Evolutionary conservation across 83 land plant species (phyloP).

Genomic region (Larix sibirica): DNA sequence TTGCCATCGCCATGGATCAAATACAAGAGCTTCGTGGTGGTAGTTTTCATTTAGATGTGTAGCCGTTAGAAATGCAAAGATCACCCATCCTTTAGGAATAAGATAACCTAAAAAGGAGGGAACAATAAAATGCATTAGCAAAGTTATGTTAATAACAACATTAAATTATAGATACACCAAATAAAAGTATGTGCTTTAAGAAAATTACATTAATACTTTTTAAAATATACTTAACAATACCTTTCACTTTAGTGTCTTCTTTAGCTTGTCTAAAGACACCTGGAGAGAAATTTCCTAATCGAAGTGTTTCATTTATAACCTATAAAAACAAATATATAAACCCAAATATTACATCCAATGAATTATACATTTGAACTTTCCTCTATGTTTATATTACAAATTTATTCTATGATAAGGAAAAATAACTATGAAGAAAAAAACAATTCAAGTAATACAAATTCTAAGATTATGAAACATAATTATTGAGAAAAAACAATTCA

Average conservation of each 20-base stretch:
- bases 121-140: not conserved
- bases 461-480: too few species aligned
- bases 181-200: too few species aligned
- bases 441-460: too few species aligned
- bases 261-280: not conserved
- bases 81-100: not conserved
- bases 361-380: too few species aligned
- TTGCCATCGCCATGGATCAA: not conserved
- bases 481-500: too few species aligned
- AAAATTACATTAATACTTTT: too few species aligned
- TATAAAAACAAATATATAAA: not conserved
- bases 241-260: not conserved
- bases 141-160: not conserved
- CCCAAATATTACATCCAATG: too few species aligned
- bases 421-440: too few species aligned
- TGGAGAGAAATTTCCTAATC: not conserved
- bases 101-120: not conserved
- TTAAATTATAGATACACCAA: not conserved
- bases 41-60: not conserved
- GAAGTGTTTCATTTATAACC: constrained; percentile 1
- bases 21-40: not conserved
- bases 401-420: too few species aligned
- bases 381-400: too few species aligned
- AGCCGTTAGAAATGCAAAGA: not conserved
- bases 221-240: not conserved